Base-by-base conservation (phyloP, 208 protist species). In the Trypanosoma cruzi region DNA sequence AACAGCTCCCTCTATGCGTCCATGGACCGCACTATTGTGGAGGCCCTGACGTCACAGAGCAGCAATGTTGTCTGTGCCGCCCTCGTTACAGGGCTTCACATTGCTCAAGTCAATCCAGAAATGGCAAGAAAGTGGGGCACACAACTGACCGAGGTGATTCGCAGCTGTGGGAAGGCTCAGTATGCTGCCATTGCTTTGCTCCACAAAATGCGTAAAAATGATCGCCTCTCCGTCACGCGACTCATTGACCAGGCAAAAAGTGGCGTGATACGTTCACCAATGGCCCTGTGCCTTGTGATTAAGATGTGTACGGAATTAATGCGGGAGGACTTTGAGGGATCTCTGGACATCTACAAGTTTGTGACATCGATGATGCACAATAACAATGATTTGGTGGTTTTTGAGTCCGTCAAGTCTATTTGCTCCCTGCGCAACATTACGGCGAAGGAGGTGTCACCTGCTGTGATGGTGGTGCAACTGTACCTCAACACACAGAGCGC, bases 41-140 rank as follows among this genome's bases (percentile, higher is more conserved):
- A 99, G 82, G 86, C 89, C 50, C 92, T 99, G 72, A 99, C 98
- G 13, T 98, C 99, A 50, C 89, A 86, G 53, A 97, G 98, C 79
- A 84, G 90, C 24, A 88, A 86, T 48, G 98, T 99, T 13, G 89
- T 98, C 13, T 97, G 85, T 42, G 92, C 98, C 14, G 98, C 99
- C n/a, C 80, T 99, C 1, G 94, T 99, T n/a, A 99, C 98, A 0
- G 97, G 94, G 64, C 88, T 98, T 26, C 98, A 99, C 84, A 93
- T 99, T 59, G 89, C 98, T 20, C 68, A 88, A 58, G 77, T 55
- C 14, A 69, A 90, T 58, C 75, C 80, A 18, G 93, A 97, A 18
- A 83, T 98, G 73, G 93, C 99, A 13, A 94, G 92, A 60, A 92
- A 96, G 56, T 99, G 98, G 98, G 79, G 85, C 16, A 94, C 88